A percentile compares a stretch with the other conserved stretches of the same genome.
Conservation (phyloP, 441 rosid species). For the Geranium incanum region DNA sequence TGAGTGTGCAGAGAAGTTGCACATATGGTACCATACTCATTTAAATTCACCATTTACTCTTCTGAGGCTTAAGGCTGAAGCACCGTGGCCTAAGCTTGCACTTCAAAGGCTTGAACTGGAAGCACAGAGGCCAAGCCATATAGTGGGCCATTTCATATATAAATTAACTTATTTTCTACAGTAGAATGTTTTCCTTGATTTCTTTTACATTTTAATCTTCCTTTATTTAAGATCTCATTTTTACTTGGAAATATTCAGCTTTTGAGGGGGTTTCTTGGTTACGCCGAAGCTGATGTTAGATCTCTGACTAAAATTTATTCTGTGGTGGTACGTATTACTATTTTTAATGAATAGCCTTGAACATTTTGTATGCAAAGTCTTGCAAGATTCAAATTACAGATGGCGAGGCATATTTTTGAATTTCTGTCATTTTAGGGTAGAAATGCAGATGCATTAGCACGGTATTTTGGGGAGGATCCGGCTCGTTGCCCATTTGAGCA, state of each 20-base stretch:
- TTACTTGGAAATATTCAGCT: conserved; percentile 22
- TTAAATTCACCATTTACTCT: too few species aligned
- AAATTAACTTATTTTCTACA: neutral
- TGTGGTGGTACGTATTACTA: conserved; percentile 43
- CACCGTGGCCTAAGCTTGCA: too few species aligned
- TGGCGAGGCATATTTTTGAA: conserved; percentile 18
- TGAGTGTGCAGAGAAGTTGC: too few species aligned
- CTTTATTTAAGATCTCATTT: neutral
- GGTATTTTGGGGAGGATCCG: conserved; percentile 73
- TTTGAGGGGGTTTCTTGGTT: conserved; percentile 54
- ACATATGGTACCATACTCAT: too few species aligned
- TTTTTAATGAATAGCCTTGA: neutral
- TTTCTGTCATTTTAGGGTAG: conserved; percentile 47
- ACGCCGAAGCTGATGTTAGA: conserved; percentile 63
- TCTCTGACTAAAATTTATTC: conserved; percentile 58
- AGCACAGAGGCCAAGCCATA: too few species aligned
- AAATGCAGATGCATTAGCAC: conserved; percentile 58
- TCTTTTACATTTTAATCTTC: neutral
- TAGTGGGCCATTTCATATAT: too few species aligned
- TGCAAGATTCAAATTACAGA: conserved; percentile 6
- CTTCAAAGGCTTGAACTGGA: too few species aligned
- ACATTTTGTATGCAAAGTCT: neutral
- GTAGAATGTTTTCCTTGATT: neutral
- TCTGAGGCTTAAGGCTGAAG: too few species aligned
- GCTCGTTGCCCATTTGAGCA: conserved; percentile 71